Base-by-base conservation (phyloP, 495 filamentous ascomycete species). In the Hyaloscypha bicolor region DNA sequence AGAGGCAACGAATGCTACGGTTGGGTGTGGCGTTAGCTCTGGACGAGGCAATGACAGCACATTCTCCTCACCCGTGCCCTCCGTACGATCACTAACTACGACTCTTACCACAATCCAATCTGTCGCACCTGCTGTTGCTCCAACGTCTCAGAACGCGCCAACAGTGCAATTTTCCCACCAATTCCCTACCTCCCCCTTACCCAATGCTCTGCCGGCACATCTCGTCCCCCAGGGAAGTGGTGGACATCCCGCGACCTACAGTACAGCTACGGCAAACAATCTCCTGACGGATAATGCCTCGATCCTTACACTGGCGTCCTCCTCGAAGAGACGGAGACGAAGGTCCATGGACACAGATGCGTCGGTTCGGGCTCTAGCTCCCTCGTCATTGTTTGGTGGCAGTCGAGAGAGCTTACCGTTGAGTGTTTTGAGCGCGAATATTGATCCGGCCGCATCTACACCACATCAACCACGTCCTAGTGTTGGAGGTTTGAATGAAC, bases 31-130 rank as follows among this genome's bases (percentile, higher is more conserved):
- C 9, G 70, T 91, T 55, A 88, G 90, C 64, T 86, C 86, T 4
- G 85, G 83, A 52, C 84, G 87, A 55, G 93, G 91, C 61, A 90
- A 89, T 21, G 92, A 87, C 72, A 94, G 92, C 83, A 95, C 91
- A 9, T 98, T 97, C 76, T 97, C 94, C 8, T 97, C 95, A 0
- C 95, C 94, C 5, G 90, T 92, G 11, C 94, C 93, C 4, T 97
- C 94, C 5, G 88, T 95, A 31, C 92, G 91, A 62, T 97, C 94
- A 1, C 82, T 99, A 58, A 93, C 95, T 1, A 99, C 95, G 0
- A 98, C 95, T 4, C 84, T 99, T 60, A 99, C 95, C 0, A 99
- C 95, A 0, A 94, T 98, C 57, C 95, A 99, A 76, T 98, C 95
- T 4, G 92, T 92, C 51, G 67, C 69, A 29, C 71, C 71, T 37